Base-by-base conservation (phyloP, 495 filamentous ascomycete genomes). In the Penicillium roqueforti region DNA sequence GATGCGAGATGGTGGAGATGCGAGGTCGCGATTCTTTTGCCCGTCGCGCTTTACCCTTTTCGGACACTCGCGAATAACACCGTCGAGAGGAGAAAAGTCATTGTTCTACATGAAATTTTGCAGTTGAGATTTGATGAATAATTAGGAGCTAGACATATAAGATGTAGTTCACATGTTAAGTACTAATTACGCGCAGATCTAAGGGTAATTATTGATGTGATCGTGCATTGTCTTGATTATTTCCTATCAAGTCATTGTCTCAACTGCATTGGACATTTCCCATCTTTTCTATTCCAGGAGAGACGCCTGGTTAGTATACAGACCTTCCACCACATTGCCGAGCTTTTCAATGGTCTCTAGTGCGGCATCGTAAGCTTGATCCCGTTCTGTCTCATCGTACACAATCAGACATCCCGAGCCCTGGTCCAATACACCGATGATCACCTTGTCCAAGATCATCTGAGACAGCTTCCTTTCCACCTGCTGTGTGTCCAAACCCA, bases 401-500 rank as follows among this genome's bases (percentile, higher is more conserved):
- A 98, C 89, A 69, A 96, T 96, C 72, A 98, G 76, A 70, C 95
- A 97, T 7, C 92, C 91, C 11, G 90, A 88, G n/a, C 95, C 93
- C 68, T 98, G 95, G 72, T 98, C 93, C 65, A 98, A 76, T 49
- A 98, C 93, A 25, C 93, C 93, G 45, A 96, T 89, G 69, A 98
- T 97, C 53, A 97, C 90, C 79, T 96, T 96, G 73, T 98, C 93
- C 54, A 98, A 78, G 63, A 98, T 98, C 93, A 98, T 98, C 80
- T 97, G 93, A 26, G 87, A 91, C 36, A 98, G 81, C 80, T 98
- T 98, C 61, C 91, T 83, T 80, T 98, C 93, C 59, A 98, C 93
- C 76, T 97, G 92, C 73, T 90, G 87, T 40, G 88, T 95, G 63
- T 97, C 93, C 58, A 97, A 77, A 18, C 95, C 92, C 34, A 98